Percentiles rank a stretch among this genome's conserved stretches.
phyloP scores from a whole-genome alignment of 2,329 filamentous ascomycete genomes.

The Colletotrichum filicis region DNA sequence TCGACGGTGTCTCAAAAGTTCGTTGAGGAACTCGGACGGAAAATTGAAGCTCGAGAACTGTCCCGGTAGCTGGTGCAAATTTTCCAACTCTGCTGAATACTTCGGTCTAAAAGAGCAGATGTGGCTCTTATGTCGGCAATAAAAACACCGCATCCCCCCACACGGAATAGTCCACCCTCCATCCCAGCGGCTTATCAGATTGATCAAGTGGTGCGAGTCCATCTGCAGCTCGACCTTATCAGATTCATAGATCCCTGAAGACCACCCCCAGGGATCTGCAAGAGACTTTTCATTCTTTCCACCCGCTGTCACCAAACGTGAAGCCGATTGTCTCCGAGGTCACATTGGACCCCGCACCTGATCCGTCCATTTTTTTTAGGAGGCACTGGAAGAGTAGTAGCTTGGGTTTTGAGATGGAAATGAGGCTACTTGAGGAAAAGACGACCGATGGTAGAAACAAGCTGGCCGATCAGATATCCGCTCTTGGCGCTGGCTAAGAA shows the following conservation, averaged over 20 bases:
- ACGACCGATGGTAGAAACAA: neutral
- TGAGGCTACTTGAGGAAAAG: neutral
- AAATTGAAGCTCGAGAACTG: neutral
- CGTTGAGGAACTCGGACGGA: neutral
- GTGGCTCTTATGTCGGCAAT: conserved; percentile 19
- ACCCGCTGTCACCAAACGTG: neutral
- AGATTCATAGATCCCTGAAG: conserved; percentile 27
- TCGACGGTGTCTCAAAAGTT: neutral
- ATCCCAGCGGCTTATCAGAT: conserved; percentile 30
- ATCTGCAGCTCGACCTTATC: conserved; percentile 23
- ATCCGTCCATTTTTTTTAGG: neutral
- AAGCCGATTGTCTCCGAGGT: conserved; percentile 22
- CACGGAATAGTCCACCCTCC: neutral
- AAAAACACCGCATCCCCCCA: conserved; percentile 12
- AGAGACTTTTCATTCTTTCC: neutral
- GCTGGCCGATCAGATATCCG: neutral
- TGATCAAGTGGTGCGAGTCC: neutral
- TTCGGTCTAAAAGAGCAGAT: neutral
- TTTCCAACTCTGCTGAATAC: neutral
- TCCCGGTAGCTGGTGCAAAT: neutral
- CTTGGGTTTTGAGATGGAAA: neutral
- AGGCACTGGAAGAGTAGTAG: neutral
- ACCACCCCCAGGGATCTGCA: conserved; percentile 6
- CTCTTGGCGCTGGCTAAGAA: neutral
- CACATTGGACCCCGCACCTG: conserved; percentile 25